Evolutionary conservation across 1,284 basidiomycete species (phyloP), one percentile per base, ranked within the genome.

Genomic region (Peniophora sp.): DNA sequence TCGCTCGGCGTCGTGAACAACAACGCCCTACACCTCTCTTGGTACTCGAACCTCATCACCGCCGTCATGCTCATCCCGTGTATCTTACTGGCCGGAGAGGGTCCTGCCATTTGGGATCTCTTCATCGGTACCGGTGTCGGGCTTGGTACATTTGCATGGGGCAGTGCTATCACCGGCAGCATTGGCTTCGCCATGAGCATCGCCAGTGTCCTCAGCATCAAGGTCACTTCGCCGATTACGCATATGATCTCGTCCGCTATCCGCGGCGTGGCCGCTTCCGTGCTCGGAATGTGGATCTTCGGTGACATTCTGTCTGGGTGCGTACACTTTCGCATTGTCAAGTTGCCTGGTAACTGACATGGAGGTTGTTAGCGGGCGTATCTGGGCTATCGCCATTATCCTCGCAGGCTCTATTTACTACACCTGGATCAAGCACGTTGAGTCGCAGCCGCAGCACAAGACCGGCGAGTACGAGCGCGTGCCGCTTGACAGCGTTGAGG

Each of bases 161-260:
- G 92, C 8, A 89, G 89, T 2, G 47, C 75, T 16, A 79, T 93
- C 56, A 93, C 91, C 0, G 91, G 90, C 36, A 69, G 77, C 16
- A 70, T 94, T 53, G 92, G 91, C 9, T 94, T 94, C 74, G 69
- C 92, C 59, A 92, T 94, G 81, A 89, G 86, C 69, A 81, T 94
- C 53, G 91, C 92, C n/a, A 89, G 88, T 55, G 69, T 91, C 51
- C 75, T 94, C 45, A 90, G 87, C 24, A 93, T 94, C 73, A 92
- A 94, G 66, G 85, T 94, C 53, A 94, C 92, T 2, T 93, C 90
- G 1, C 91, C 91, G 14, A 90, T 93, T 63, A 92, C 91, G 1
- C 91, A 94, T 65, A 94, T 94, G 92, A 74, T 93, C 27, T 91
- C 89, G 8, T 90, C 89, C 12, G 89, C 90, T 44, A 86, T 89